A percentile compares a stretch with the other conserved stretches of the same genome.
Evolutionary conservation across 306 rosid species (phyloP).

Genomic region (Fragaria ananassa): DNA sequence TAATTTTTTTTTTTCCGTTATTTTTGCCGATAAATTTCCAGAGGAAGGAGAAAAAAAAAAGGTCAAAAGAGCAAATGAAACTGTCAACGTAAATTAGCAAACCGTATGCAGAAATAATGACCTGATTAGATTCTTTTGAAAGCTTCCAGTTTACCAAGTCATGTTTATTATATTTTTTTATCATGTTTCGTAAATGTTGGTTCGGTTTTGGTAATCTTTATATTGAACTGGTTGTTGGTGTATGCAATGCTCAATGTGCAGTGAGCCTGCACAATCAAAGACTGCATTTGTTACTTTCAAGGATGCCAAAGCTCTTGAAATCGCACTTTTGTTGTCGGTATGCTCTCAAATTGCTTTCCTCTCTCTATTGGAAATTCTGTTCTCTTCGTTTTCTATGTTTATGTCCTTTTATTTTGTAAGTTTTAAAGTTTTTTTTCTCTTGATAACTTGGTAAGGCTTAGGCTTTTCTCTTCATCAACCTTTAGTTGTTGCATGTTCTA

Average conservation of each 20-base stretch:
- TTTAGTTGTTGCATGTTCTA: not conserved
- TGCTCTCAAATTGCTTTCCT: conserved; percentile 20
- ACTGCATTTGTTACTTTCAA: conserved; percentile 90
- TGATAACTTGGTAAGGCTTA: not conserved
- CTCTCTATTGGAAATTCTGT: conserved; percentile 14
- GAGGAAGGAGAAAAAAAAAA: not conserved
- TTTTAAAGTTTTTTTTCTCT: not conserved
- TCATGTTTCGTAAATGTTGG: not conserved
- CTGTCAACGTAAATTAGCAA: not conserved
- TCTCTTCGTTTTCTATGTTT: not conserved
- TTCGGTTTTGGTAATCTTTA: not conserved
- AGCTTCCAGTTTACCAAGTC: not conserved
- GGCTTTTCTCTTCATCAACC: not conserved
- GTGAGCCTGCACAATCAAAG: conserved; percentile 69
- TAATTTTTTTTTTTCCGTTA: not conserved
- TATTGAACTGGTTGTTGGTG: conserved; percentile 16
- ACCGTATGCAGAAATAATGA: not conserved
- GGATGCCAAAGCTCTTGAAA: conserved; percentile 92
- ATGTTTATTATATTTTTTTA: no score
- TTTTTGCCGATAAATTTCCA: not conserved
- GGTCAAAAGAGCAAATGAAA: not conserved
- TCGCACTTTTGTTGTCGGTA: conserved; percentile 84
- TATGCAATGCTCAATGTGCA: conserved; percentile 74
- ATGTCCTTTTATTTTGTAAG: not conserved
- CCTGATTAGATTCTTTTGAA: not conserved